Evolutionary conservation across 2,329 filamentous ascomycete species (phyloP), one percentile per base, ranked within the genome.

Genomic region (Metarhizium brunneum): DNA sequence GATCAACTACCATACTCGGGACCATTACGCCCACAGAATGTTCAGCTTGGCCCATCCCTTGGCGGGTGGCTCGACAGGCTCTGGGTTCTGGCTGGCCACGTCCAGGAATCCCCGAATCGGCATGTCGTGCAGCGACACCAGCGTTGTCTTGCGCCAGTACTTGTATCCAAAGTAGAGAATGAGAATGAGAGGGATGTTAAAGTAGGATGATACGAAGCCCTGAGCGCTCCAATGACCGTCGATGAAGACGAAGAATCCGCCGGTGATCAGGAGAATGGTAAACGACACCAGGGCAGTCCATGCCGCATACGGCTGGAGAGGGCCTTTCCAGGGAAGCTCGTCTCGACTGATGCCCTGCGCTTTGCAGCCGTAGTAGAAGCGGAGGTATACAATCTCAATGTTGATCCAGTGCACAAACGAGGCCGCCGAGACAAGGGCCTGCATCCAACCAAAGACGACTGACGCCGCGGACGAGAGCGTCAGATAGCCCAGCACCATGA

Each of bases 191-290:
- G 72, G 81, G 1, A 83, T 70, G 43, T 73, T 83, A 65, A 85
- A 73, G 63, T 81, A 88, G 66, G 67, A 73, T 1, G 78, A 75
- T n/a, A 82, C 57, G 62, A 90, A 90, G 60, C 71, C 74, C 18
- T 76, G 74, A 0, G 76, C 76, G 38, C 73, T 78, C 80, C 83
- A 90, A 16, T 82, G 71, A 16, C 73, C 71, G 0, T 82, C 79
- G 68, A 83, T 84, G 68, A 90, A 90, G 36, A 85, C 79, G 48
- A 81, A 77, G 67, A 88, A 90, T 2, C 85, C 86, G 63, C 88
- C 88, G 61, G 86, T 83, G 8, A 89, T 68, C 4, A 76, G 77
- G 16, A 89, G 70, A 43, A 86, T 68, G 1, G 67, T 65, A 58
- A 87, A 77, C 20, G 79, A 65, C 10, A 77, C 66, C 6, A 88